Percentiles rank a stretch among this genome's conserved stretches.
Conservation (phyloP, 2,329 filamentous ascomycete genomes). For the Fusarium sp. region DNA sequence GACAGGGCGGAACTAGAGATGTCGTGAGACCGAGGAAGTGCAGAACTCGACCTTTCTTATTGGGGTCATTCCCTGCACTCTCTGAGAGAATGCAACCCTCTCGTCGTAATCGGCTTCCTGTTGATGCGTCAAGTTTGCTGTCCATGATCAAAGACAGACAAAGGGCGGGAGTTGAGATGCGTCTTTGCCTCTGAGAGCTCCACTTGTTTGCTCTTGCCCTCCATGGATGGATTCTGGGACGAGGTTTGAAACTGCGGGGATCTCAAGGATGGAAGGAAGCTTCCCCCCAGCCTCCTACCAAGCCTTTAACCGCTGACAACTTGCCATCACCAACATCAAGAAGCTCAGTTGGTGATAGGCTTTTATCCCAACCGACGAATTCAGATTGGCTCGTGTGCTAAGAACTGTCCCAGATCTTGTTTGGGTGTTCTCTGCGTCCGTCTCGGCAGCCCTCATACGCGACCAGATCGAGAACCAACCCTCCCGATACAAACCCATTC, state of each 20-base stretch:
- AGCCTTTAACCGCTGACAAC: background rate
- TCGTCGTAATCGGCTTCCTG: background rate
- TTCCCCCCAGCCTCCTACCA: background rate
- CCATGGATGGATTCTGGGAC: background rate
- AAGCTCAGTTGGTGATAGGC: background rate
- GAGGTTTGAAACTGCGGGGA: conserved; percentile 8
- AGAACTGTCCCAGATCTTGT: background rate
- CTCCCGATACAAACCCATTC: conserved; percentile 8
- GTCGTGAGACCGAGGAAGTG: background rate
- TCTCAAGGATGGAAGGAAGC: conserved; percentile 11
- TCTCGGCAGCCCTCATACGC: background rate
- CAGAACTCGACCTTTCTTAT: background rate
- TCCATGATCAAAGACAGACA: conserved; percentile 6
- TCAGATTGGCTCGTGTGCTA: background rate
- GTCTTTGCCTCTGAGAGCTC: conserved; percentile 1
- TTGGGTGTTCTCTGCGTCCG: background rate
- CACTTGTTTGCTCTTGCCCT: conserved; percentile 2
- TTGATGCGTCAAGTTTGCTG: conserved; percentile 1
- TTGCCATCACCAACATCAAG: background rate
- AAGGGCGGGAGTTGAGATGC: conserved; percentile 1
- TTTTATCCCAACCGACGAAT: background rate
- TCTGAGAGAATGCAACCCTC: background rate
- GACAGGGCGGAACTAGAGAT: background rate
- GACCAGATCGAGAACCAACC: background rate
- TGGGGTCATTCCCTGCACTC: background rate